Percentiles rank a stretch among this genome's conserved stretches.
Conservation (phyloP, 148 eudicot species). For the Cornus florida region DNA sequence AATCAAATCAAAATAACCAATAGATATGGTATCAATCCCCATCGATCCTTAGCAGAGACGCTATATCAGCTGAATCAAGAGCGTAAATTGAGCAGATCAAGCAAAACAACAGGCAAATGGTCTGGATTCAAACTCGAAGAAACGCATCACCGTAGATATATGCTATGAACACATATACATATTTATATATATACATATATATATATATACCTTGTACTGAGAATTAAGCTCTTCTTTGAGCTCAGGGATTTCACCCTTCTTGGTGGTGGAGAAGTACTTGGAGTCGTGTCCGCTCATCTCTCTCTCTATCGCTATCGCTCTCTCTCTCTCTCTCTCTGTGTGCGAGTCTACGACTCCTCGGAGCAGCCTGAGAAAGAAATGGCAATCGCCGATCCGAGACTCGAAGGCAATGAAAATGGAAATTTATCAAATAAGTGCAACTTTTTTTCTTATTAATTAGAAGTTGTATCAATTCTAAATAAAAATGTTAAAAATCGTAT, state of each 20-base stretch:
- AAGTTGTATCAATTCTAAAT: too few species aligned
- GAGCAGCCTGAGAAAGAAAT: not conserved
- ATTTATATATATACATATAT: not conserved
- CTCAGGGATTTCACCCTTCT: conserved; percentile 99
- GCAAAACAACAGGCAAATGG: not conserved
- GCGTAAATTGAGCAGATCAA: conserved; percentile 14
- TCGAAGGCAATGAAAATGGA: too few species aligned
- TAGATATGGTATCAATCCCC: conserved; percentile 3
- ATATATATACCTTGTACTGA: conserved; percentile 80
- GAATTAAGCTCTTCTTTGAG: conserved; percentile 99
- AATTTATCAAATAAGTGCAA: too few species aligned
- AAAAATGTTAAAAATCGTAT: too few species aligned
- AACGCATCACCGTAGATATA: not conserved
- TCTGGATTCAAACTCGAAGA: not conserved
- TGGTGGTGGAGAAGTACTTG: conserved; percentile 98
- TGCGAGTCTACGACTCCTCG: not conserved
- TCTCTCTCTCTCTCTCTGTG: too few species aligned
- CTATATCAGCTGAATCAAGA: not conserved
- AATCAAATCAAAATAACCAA: conserved; percentile 1
- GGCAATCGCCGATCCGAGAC: conserved; percentile 3
- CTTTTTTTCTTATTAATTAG: too few species aligned
- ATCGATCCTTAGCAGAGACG: conserved; percentile 1
- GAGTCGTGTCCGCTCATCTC: conserved; percentile 99
- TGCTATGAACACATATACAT: not conserved
- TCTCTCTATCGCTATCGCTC: not conserved